These are phyloP conservation scores for Corymbia maculata DNA, from an alignment of 345 rosid genomes.

Conservation along the genomic window DNA sequence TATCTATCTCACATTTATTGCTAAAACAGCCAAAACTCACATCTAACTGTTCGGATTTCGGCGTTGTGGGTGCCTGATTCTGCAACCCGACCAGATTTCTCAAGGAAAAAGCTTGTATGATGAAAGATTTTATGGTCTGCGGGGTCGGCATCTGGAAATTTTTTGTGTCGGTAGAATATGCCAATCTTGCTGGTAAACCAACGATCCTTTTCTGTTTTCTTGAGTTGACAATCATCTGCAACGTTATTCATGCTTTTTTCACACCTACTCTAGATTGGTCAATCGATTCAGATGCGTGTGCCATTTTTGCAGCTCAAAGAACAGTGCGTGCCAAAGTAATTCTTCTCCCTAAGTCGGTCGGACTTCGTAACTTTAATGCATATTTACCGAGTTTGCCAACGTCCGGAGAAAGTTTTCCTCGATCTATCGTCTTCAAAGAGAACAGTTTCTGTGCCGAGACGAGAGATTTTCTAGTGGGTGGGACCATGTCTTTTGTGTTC, in stretches of 20 bases:
- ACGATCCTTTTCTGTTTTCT: background rate
- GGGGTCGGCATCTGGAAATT: background rate
- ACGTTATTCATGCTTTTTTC: background rate
- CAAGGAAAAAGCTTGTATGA: background rate
- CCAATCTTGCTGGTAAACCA: background rate
- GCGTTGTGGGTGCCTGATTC: background rate
- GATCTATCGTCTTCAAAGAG: background rate
- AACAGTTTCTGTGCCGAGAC: background rate
- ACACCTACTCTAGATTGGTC: background rate
- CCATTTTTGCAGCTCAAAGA: background rate
- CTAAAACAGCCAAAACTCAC: background rate
- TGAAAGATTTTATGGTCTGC: background rate
- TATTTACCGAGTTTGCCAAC: background rate
- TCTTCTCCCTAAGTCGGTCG: background rate
- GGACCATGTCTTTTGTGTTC: background rate
- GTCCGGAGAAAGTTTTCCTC: background rate
- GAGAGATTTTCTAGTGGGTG: background rate
- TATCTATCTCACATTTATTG: background rate
- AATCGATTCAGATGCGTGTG: background rate
- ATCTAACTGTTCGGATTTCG: no score
- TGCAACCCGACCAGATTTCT: background rate
- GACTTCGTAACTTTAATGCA: background rate
- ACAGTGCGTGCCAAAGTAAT: background rate
- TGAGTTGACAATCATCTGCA: background rate
- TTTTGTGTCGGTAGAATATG: background rate